Evolutionary conservation across 2,329 filamentous ascomycete species (phyloP), one percentile per base, ranked within the genome.

Genomic region (Westerdykella aurantiaca): DNA sequence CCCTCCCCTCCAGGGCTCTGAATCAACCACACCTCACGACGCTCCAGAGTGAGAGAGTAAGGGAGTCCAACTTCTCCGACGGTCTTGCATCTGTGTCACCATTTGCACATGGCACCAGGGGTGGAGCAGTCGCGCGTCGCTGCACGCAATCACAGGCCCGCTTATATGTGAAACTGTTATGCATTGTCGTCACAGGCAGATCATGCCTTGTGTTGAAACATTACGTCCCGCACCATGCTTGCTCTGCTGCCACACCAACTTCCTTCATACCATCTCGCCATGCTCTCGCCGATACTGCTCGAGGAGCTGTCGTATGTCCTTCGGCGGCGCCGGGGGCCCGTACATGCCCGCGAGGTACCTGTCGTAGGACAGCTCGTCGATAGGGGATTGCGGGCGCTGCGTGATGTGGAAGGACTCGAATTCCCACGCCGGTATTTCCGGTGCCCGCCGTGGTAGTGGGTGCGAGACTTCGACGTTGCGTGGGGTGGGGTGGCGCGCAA

Each of bases 241-340:
- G 18, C 18, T 18, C 16, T 9, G 9, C 39, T 34, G 17, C 45
- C 38, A 38, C 18, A 37, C 38, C 34, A 16, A 22, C 7, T 12
- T 12, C 39, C 37, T 38, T 46, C 33, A 47, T 18, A 39, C 37
- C 21, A 49, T 41, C 17, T 44, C 44, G 4, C 49, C 46, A 45
- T 47, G 53, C 25, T 51, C 43, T 33, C 45, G 42, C n/a, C 51
- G 43, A 34, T 54, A 49, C 44, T 52, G 39, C 7, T 56, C 51
- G 31, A 56, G 51, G 25, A 49, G 34, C 12, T 44, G 41, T 31
- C 48, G 33, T 23, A 41, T 46, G 31, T 57, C 52, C 34, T 57
- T 57, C 13, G 55, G 55, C 16, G 55, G 55, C 13, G 48, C 43
- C 21, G 48, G 48, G 17, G 55, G 55, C 3, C 55, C 55, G 43